Evolutionary conservation across 345 rosid species (phyloP), one percentile per base, ranked within the genome.

Genomic region (Isatis tinctoria): DNA sequence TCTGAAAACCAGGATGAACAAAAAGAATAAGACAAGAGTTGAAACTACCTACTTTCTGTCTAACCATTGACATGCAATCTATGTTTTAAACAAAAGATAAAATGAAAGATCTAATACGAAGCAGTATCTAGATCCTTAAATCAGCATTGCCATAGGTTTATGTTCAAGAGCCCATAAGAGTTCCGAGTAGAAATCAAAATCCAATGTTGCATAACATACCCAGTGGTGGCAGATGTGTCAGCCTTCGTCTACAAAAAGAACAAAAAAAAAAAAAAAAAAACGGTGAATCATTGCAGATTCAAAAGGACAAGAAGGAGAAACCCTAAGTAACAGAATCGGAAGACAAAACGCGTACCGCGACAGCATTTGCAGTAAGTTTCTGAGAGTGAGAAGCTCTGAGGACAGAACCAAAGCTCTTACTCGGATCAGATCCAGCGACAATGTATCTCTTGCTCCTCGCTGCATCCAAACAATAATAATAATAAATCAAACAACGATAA

Each of bases 401-500:
- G 11, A 59, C 70, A 56, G 86, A 83, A 72, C 71, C 81, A 27
- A 77, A 44, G 24, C 63, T 83, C 57, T 80, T 16, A 47, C 66
- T 83, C 62, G 78, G 83, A 30, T 87, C 89, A 82, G 94, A 91
- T 91, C 92, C 79, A 51, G 84, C 86, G 22, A 83, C 85, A 30
- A 82, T 39, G 64, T 63, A 72, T 22, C 85, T 73, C 4, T 80
- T 65, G 64, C 76, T 88, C 79, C 86, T 79, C 79, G 32, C 97
- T 89, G 49, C 80, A 74, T 60, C 70, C 24, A 22, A 22, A 22
- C 1, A 72, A 24, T 1, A 27, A 27, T 27, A 27, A 3, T 24
- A 22, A 22, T 22, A 33, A 66, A 60, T 6, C 54, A 61, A 52
- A 37, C 20, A 57, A 37, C 36, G 35, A 47, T 22, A 43, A 37